Base-by-base conservation (phyloP, 2,329 filamentous ascomycete genomes). In the Calonectria leucothoes region DNA sequence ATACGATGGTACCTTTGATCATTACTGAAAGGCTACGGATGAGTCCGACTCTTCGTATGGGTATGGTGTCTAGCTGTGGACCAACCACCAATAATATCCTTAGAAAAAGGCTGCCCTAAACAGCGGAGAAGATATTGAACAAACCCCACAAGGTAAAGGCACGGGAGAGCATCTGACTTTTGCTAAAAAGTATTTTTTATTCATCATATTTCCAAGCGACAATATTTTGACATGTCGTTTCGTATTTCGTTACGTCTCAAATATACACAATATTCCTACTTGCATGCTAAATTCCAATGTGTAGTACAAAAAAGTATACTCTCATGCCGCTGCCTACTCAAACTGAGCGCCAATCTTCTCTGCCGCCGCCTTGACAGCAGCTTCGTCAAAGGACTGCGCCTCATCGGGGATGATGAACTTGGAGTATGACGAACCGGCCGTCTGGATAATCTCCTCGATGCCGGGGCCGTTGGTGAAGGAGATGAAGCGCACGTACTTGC, bases 401-500 rank as follows among this genome's bases (percentile, higher is more conserved):
- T 79, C 45, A 6, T 88, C 86, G 0, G 87, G 87, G 57, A 88
- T 52, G 0, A 88, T 81, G 2, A 85, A 81, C 1, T 82, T 77
- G 4, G 81, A 67, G 42, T 80, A 83, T 3, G 82, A 76, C 31
- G 77, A 74, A 2, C 87, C 87, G 1, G 84, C 82, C 12, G 78
- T 77, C 23, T 85, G 83, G 2, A 88, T 81, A 63, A 90, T 69
- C 52, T 86, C 80, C 76, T 89, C 88, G 3, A 90, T 83, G 0
- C 89, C 88, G 52, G 82, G 81, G 0, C 89, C 89, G 72, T 88
- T 88, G 0, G 87, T 85, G 70, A 89, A 90, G 0, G 84, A 84
- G 74, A 86, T 86, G 8, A 87, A 82, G 29, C 87, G 84, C 4
- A 89, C 88, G 77, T 85, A 90, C 49, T 84, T 82, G 69, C 86